A percentile compares a stretch with the other conserved stretches of the same genome.
Conservation (phyloP, 805 yeast genomes). For the Yarrowia osloensis region DNA sequence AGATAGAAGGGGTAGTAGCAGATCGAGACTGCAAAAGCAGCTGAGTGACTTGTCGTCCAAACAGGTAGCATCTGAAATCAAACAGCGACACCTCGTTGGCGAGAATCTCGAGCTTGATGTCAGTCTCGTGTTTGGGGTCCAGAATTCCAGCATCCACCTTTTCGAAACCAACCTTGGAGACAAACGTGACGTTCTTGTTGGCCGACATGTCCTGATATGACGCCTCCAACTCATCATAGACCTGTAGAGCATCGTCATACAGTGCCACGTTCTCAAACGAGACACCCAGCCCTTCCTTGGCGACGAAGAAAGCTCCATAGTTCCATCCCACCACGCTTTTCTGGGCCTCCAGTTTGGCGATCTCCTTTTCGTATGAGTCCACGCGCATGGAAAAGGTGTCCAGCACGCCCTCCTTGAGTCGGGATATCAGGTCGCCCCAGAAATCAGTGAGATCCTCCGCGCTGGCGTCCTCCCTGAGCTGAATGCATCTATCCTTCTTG, state of each 20-base stretch:
- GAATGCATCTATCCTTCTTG: conserved; percentile 44
- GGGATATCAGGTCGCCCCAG: conserved; percentile 52
- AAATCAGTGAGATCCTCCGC: conserved; percentile 44
- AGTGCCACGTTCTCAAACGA: conserved; percentile 58
- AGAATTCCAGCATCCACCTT: conserved; percentile 34
- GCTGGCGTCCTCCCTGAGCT: conserved; percentile 36
- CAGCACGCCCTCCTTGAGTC: conserved; percentile 53
- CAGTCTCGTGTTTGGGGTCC: conserved; percentile 34
- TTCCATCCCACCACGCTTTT: conserved; percentile 48
- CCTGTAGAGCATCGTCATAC: conserved; percentile 58
- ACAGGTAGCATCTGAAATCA: conserved; percentile 46
- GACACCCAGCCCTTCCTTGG: conserved; percentile 55
- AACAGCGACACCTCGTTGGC: conserved; percentile 44
- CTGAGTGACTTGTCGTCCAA: conserved; percentile 43
- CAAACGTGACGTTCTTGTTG: conserved; percentile 40
- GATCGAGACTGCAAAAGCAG: conserved; percentile 40
- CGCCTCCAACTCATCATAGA: conserved; percentile 51
- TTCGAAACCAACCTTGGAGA: conserved; percentile 40
- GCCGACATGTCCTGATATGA: conserved; percentile 37
- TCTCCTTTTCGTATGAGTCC: conserved; percentile 46
- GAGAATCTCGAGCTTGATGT: conserved; percentile 41
- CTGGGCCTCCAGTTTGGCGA: conserved; percentile 45
- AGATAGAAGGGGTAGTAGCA: conserved; percentile 37
- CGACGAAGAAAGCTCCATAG: conserved; percentile 48
- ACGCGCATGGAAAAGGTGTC: conserved; percentile 56